Evolutionary conservation across 768 basidiomycete genomes (phyloP), one percentile per base, ranked within the genome.

Genomic region (Kwoniella heveanensis): DNA sequence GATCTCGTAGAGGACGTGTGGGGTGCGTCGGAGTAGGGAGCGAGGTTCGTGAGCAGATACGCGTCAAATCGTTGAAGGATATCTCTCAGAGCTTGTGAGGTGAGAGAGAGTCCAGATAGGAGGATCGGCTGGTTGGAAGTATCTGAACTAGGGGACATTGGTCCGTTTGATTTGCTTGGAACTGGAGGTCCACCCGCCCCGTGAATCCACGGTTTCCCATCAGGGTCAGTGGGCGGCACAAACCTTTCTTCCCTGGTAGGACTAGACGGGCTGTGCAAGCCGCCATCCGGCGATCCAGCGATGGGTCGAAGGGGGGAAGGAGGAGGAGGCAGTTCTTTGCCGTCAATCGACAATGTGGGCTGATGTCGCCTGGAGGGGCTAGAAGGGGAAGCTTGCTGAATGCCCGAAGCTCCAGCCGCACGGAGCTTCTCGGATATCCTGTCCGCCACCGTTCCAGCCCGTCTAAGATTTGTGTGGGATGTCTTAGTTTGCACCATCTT

Each of bases 391-490:
- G 64, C 24, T 44, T 54, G 36, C 69, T 67, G 21, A 75, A 55
- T 50, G 67, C 72, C 19, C 17, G 39, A 44, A 44, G 39, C 17
- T 44, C 32, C 32, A 36, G 77, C 74, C 24, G 68, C 62, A n/a
- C 79, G 88, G 50, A 96, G 86, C 56, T 91, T 88, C 65, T 88
- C 85, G 1, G 88, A 83, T 69, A 96, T 91, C 55, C 92, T 88
- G 77, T 95, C 92, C 0, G 92, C 88, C 50, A 95, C 89, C 54
- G 88, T 92, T 17, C 87, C 84, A 19, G 88, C 51, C 19, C 73
- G 58, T 24, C 58, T 22, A 51, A 73, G 53, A 39, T 52, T 60
- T 54, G 66, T 47, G 27, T 57, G 13, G 6, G 61, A 17, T 17
- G 36, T 32, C 49, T 67, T 65, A 44, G 26, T 39, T 17, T 68